A percentile compares a stretch with the other conserved stretches of the same genome.
phyloP scores from a whole-genome alignment of 176 grass and related monocot genomes.

The Luzula sylvatica region DNA sequence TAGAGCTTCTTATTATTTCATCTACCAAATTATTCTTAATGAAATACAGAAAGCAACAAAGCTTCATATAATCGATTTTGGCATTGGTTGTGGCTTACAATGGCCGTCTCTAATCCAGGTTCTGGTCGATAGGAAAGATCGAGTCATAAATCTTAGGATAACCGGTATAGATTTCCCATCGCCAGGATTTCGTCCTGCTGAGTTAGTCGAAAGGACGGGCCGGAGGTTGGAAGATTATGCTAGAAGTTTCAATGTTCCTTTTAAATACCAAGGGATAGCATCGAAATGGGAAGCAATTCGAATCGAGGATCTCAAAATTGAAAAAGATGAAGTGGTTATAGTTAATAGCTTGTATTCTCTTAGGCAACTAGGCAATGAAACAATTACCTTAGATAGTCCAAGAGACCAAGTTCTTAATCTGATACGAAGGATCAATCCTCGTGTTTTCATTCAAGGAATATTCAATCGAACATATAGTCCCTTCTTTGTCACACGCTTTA shows the following conservation, averaged over 20 bases:
- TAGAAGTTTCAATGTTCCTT: conserved; percentile 31
- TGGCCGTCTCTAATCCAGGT: conserved; percentile 16
- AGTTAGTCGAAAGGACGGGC: conserved; percentile 27
- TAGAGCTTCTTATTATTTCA: neutral
- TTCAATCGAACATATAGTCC: conserved; percentile 24
- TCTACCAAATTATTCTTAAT: conserved; percentile 14
- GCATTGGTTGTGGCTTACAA: neutral
- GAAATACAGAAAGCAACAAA: conserved; percentile 2
- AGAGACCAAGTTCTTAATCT: conserved; percentile 30
- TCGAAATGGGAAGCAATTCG: conserved; percentile 26
- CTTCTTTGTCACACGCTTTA: conserved; percentile 31
- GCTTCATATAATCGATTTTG: conserved; percentile 20
- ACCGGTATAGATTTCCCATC: conserved; percentile 20
- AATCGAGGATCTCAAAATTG: conserved; percentile 24
- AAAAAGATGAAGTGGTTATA: conserved; percentile 26
- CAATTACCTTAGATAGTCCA: conserved; percentile 24
- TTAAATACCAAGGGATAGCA: conserved; percentile 31
- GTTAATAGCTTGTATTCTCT: conserved; percentile 32
- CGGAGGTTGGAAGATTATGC: conserved; percentile 30
- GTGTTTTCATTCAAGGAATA: conserved; percentile 25
- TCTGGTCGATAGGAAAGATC: neutral
- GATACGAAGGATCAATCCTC: conserved; percentile 22
- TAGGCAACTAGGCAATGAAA: conserved; percentile 31
- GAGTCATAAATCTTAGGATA: conserved; percentile 16
- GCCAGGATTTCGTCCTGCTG: conserved; percentile 30